Percentiles rank a stretch among this genome's conserved stretches.
Conservation (phyloP, 176 grass and related monocot genomes). For the bread wheat (Triticum aestivum) region DNA sequence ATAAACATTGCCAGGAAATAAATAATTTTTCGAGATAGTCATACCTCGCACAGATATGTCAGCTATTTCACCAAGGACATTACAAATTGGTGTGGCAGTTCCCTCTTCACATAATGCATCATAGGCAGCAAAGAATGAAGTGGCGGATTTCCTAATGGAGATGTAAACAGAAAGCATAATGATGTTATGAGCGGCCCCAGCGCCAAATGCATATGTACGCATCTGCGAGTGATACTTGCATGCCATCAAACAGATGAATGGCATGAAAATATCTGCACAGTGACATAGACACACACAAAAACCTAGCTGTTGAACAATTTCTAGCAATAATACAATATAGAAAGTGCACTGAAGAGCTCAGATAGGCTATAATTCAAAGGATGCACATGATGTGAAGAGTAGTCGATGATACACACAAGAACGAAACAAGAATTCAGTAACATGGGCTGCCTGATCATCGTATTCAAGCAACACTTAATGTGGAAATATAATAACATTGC, state of each 20-base stretch:
- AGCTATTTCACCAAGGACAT: constrained; percentile 83
- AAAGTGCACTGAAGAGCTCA: too few relatives aligned
- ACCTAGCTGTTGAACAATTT: too few relatives aligned
- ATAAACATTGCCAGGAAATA: neutral
- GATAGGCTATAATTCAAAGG: too few relatives aligned
- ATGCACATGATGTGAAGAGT: too few relatives aligned
- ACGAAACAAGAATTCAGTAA: neutral
- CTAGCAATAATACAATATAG: too few relatives aligned
- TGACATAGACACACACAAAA: neutral
- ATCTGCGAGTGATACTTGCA: neutral
- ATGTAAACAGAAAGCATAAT: constrained; percentile 24
- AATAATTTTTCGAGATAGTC: constrained; percentile 6
- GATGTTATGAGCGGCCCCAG: neutral
- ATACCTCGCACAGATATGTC: constrained; percentile 86
- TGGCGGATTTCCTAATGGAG: constrained; percentile 71
- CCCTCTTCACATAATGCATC: constrained; percentile 95
- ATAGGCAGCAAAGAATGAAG: constrained; percentile 91
- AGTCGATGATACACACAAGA: too few relatives aligned
- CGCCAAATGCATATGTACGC: neutral
- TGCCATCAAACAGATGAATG: neutral
- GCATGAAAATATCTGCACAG: neutral
- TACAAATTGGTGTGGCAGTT: constrained; percentile 82
- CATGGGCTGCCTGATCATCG: neutral
- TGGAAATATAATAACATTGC: too few relatives aligned
- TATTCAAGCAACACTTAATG: too few relatives aligned